Conservation (phyloP, 768 basidiomycete genomes). For the Trametes gibbosa region DNA sequence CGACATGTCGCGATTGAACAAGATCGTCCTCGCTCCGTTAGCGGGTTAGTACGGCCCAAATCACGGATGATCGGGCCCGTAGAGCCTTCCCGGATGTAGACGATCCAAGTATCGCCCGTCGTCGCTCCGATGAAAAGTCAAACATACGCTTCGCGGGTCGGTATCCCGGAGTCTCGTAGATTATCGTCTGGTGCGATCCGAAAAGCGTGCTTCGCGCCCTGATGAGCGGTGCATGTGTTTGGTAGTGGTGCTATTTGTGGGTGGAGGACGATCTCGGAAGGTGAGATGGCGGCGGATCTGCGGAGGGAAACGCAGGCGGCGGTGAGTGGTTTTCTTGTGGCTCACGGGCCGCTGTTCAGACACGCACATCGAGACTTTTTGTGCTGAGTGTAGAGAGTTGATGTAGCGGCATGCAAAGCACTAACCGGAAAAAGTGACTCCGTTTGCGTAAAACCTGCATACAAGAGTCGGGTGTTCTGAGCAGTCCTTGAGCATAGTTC, state of each 20-base stretch:
- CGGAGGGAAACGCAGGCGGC: not conserved
- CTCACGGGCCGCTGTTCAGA: not conserved
- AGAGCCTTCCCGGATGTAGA: not conserved
- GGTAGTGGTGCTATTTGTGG: not conserved
- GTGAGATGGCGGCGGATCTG: slow-evolving; percentile 7
- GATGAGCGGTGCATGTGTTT: not conserved
- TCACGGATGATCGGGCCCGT: not conserved
- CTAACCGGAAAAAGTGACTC: too few species aligned
- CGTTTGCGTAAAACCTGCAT: too few species aligned
- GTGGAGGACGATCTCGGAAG: not conserved
- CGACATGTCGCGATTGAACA: not conserved
- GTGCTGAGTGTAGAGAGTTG: not conserved
- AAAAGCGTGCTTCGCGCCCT: not conserved
- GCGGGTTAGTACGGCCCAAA: too few species aligned
- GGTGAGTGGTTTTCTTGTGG: not conserved
- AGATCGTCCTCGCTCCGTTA: not conserved
- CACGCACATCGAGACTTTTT: too few species aligned
- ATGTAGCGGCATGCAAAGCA: too few species aligned
- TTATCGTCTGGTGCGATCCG: too few species aligned
- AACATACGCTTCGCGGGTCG: slow-evolving; percentile 11
- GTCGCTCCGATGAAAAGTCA: not conserved
- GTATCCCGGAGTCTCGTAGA: not conserved
- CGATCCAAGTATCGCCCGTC: not conserved
- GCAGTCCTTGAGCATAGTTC: too few species aligned
- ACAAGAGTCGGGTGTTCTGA: too few species aligned